phyloP scores from a whole-genome alignment of 805 yeast species.

The Wickerhamiella nectarea region DNA sequence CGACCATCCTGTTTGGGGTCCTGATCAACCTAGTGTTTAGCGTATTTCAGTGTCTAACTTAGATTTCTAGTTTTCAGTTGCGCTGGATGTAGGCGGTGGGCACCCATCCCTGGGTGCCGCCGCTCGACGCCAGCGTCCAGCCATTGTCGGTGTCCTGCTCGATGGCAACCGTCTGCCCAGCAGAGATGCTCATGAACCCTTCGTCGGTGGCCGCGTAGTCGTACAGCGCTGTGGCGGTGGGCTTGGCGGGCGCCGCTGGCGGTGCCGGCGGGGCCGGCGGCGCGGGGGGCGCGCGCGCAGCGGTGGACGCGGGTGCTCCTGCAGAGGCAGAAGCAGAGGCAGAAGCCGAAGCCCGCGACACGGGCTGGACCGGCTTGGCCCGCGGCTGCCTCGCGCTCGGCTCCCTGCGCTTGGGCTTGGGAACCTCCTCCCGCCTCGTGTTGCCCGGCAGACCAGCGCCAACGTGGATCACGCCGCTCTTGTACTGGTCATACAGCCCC shows the following conservation, averaged over 20 bases:
- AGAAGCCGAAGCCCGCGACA: conserved; percentile 16
- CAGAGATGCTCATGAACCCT: conserved; percentile 61
- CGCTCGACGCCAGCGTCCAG: conserved; percentile 90
- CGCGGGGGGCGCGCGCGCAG: background rate
- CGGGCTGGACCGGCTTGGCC: background rate
- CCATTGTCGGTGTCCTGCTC: conserved; percentile 68
- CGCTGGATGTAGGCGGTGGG: conserved; percentile 77
- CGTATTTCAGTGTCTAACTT: conserved; percentile 5
- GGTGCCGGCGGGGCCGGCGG: conserved; percentile 46
- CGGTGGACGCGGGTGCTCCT: background rate
- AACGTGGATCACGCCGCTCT: conserved; percentile 76
- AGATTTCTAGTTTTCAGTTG: too few species aligned
- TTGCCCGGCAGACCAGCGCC: conserved; percentile 64
- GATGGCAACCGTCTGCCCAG: conserved; percentile 64
- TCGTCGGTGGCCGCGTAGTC: conserved; percentile 85
- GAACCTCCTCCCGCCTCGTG: conserved; percentile 59
- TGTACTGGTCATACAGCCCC: conserved; percentile 67
- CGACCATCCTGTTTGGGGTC: conserved; percentile 1
- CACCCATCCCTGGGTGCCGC: conserved; percentile 85
- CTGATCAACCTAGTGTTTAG: conserved; percentile 2
- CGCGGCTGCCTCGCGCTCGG: conserved; percentile 7
- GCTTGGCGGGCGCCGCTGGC: conserved; percentile 44
- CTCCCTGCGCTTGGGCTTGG: conserved; percentile 31
- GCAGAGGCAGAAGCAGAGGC: conserved; percentile 8
- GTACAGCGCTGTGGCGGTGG: conserved; percentile 72